These are phyloP conservation scores for Penicillium salamii DNA, from an alignment of 495 filamentous ascomycete species.

Conservation along the genomic window DNA sequence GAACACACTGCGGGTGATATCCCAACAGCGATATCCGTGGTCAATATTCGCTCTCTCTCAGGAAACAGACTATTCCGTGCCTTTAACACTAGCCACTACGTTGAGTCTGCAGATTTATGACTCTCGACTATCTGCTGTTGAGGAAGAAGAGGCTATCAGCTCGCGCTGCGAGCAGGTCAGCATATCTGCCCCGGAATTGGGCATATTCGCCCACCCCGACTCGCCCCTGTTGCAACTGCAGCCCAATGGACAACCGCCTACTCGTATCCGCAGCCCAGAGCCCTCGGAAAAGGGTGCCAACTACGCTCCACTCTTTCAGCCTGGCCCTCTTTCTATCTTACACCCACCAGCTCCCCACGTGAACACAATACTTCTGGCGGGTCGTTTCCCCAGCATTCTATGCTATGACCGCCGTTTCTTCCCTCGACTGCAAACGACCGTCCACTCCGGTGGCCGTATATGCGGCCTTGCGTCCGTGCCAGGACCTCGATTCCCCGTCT, in stretches of 20 bases:
- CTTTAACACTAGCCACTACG: conserved; percentile 83
- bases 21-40: conserved; percentile 73
- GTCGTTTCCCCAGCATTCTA: conserved; percentile 85
- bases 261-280: conserved; percentile 42
- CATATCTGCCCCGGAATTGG: conserved; percentile 24
- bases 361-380: conserved; percentile 59
- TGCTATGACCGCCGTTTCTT: conserved; percentile 88
- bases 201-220: conserved; percentile 37
- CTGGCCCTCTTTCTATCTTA: conserved; percentile 77
- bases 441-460: conserved; percentile 80
- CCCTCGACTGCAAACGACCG: conserved; percentile 69
- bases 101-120: conserved; percentile 84
- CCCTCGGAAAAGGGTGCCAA: conserved; percentile 40
- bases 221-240: conserved; percentile 39
- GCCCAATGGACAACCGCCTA: conserved; percentile 38
- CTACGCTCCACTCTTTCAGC: conserved; percentile 75
- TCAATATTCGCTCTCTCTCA: conserved; percentile 81
- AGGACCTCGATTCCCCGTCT: conserved; percentile 51
- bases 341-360: conserved; percentile 61
- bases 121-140: conserved; percentile 49
- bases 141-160: conserved; percentile 43
- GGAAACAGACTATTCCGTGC: conserved; percentile 62
- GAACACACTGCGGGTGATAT: conserved; percentile 68
- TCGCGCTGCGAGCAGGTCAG: conserved; percentile 39
- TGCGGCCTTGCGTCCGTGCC: conserved; percentile 75